phyloP scores from a whole-genome alignment of 306 rosid genomes.

The Casuarina glauca region DNA sequence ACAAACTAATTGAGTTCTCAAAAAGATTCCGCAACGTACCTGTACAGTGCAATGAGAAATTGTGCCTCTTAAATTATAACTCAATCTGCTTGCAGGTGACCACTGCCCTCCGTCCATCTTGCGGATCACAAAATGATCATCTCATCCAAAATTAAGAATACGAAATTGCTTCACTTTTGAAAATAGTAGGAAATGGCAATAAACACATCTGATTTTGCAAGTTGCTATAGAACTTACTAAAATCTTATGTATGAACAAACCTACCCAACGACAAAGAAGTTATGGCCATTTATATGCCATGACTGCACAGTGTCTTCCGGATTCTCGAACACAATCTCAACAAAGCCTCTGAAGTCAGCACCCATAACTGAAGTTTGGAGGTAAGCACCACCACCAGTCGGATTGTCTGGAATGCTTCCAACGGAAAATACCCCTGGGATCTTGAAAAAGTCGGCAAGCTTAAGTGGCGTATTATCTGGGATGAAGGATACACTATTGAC shows the following conservation, averaged over 20 bases:
- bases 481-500: conserved; percentile 76
- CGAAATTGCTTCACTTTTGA: no score
- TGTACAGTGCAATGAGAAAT: no score
- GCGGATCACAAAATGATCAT: conserved; percentile 19
- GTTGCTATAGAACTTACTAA: background rate
- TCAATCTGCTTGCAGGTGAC: no score
- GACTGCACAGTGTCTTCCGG: no score
- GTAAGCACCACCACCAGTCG: conserved; percentile 59
- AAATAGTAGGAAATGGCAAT: background rate
- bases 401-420: conserved; percentile 60
- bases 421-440: conserved; percentile 69
- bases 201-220: background rate
- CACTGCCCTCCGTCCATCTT: conserved; percentile 97
- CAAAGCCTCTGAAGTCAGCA: no score
- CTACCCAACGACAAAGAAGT: no score
- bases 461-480: conserved; percentile 80
- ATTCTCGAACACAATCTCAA: no score
- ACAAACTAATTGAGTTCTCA: no score
- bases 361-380: conserved; percentile 82
- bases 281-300: no score
- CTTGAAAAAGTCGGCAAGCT: conserved; percentile 80
- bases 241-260: conserved; percentile 14
- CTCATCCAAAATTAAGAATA: background rate
- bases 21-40: no score
- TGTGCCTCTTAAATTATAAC: no score